Percentiles rank a stretch among this genome's conserved stretches.
phyloP scores from a whole-genome alignment of 2,329 filamentous ascomycete genomes.

The Sporothrix curviconia region DNA sequence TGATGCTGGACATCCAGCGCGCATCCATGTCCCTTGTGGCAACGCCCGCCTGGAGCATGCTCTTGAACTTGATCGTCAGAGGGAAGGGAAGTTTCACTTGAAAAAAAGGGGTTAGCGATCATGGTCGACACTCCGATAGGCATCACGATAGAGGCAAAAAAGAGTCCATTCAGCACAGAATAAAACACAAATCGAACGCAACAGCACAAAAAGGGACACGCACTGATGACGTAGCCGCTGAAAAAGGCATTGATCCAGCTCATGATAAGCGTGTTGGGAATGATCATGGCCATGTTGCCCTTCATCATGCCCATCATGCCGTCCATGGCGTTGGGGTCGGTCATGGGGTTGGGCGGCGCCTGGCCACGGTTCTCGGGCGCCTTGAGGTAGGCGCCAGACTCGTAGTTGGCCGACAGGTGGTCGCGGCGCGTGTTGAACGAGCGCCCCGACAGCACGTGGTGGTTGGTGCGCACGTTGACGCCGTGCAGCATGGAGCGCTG shows the following conservation, averaged over 20 bases:
- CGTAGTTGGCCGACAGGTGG: constrained; percentile 71
- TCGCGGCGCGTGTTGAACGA: constrained; percentile 78
- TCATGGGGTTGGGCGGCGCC: constrained; percentile 87
- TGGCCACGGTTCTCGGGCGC: constrained; percentile 81
- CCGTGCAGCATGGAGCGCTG: constrained; percentile 79
- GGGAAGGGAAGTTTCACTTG: constrained; percentile 93
- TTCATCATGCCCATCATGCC: constrained; percentile 99
- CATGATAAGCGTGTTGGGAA: constrained; percentile 98
- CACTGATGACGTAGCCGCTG: constrained; percentile 94
- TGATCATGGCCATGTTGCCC: constrained; percentile 99
- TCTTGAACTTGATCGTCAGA: constrained; percentile 97
- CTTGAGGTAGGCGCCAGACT: constrained; percentile 82
- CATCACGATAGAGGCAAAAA: neutral
- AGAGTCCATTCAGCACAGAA: too few relatives aligned
- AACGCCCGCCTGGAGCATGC: constrained; percentile 96
- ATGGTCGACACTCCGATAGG: too few relatives aligned
- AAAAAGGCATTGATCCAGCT: constrained; percentile 99
- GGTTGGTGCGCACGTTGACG: constrained; percentile 76
- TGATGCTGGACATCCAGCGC: constrained; percentile 96
- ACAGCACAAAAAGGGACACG: constrained; percentile 27
- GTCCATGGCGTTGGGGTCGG: constrained; percentile 93
- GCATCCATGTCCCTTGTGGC: constrained; percentile 95
- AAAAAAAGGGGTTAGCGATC: too few relatives aligned
- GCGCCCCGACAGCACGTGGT: constrained; percentile 67
- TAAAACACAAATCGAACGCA: neutral